These are phyloP conservation scores for Sugiyamaella pinicola DNA, from an alignment of 1,139 yeast species.

Conservation along the genomic window DNA sequence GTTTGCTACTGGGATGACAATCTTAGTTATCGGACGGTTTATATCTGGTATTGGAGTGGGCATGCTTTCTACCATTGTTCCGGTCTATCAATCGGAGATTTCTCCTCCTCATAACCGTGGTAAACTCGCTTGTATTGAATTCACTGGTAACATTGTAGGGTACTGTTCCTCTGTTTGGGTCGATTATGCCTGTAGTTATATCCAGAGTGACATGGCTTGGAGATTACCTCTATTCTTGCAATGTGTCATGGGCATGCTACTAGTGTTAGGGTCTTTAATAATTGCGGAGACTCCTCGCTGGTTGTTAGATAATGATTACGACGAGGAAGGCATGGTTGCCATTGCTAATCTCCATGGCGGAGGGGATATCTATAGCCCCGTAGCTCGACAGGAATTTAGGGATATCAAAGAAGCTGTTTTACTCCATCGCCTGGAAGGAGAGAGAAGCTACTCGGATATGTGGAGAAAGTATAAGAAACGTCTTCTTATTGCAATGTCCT, in stretches of 20 bases:
- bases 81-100: slow-evolving; percentile 89
- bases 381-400: slow-evolving; percentile 70
- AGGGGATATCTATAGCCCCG: slow-evolving; percentile 55
- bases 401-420: slow-evolving; percentile 81
- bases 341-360: slow-evolving; percentile 78
- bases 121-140: slow-evolving; percentile 85
- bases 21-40: slow-evolving; percentile 71
- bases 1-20: slow-evolving; percentile 50
- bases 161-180: slow-evolving; percentile 89
- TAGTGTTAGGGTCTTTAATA: slow-evolving; percentile 70
- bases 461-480: slow-evolving; percentile 69
- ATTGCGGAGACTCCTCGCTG: slow-evolving; percentile 90
- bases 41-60: slow-evolving; percentile 90
- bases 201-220: slow-evolving; percentile 66
- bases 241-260: slow-evolving; percentile 68
- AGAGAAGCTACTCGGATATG: slow-evolving; percentile 69
- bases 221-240: slow-evolving; percentile 78
- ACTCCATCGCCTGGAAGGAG: slow-evolving; percentile 77
- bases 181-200: slow-evolving; percentile 74
- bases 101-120: slow-evolving; percentile 91
- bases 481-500: slow-evolving; percentile 85
- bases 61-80: slow-evolving; percentile 88
- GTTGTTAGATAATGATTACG: slow-evolving; percentile 85
- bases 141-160: slow-evolving; percentile 88
- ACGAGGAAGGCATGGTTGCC: slow-evolving; percentile 82